Conservation (phyloP, 768 basidiomycete genomes). For the Leccinum uliginosum region DNA sequence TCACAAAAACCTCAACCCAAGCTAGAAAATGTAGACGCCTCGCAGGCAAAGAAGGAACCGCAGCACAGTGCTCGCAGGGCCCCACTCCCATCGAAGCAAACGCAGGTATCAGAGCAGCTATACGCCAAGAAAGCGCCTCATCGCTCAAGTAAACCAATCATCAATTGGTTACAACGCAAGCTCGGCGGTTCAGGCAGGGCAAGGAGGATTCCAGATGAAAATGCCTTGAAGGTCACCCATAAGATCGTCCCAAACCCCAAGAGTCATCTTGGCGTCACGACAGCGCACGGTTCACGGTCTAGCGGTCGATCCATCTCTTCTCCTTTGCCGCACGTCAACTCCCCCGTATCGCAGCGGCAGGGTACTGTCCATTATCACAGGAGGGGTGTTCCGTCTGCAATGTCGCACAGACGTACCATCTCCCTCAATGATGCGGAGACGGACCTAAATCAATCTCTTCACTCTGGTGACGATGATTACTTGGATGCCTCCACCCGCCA, state of each 20-base stretch:
- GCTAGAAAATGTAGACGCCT: slow-evolving; percentile 1
- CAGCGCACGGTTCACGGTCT: slow-evolving; percentile 14
- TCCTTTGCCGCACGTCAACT: slow-evolving; percentile 20
- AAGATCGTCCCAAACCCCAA: slow-evolving; percentile 13
- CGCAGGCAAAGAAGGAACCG: slow-evolving; percentile 15
- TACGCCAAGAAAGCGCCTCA: slow-evolving; percentile 58
- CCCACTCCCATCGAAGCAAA: slow-evolving; percentile 19
- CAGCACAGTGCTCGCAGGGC: slow-evolving; percentile 17
- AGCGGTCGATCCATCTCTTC: slow-evolving; percentile 29
- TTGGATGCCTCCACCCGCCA: slow-evolving; percentile 46
- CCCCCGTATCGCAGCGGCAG: slow-evolving; percentile 26
- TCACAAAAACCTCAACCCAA: slow-evolving; percentile 16
- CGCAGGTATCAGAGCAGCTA: slow-evolving; percentile 31
- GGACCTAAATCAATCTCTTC: slow-evolving; percentile 34
- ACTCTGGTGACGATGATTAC: slow-evolving; percentile 35
- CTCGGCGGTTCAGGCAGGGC: slow-evolving; percentile 62
- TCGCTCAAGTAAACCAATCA: slow-evolving; percentile 78
- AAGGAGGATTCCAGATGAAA: slow-evolving; percentile 44
- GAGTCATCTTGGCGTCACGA: slow-evolving; percentile 10
- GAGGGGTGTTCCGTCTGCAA: slow-evolving; percentile 19
- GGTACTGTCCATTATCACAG: slow-evolving; percentile 12
- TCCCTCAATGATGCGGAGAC: slow-evolving; percentile 62
- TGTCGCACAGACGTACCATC: slow-evolving; percentile 50
- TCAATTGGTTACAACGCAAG: slow-evolving; percentile 89
- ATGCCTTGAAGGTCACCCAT: slow-evolving; percentile 10